Evolutionary conservation across 306 rosid genomes (phyloP).

Genomic region (Quercus parvula): DNA sequence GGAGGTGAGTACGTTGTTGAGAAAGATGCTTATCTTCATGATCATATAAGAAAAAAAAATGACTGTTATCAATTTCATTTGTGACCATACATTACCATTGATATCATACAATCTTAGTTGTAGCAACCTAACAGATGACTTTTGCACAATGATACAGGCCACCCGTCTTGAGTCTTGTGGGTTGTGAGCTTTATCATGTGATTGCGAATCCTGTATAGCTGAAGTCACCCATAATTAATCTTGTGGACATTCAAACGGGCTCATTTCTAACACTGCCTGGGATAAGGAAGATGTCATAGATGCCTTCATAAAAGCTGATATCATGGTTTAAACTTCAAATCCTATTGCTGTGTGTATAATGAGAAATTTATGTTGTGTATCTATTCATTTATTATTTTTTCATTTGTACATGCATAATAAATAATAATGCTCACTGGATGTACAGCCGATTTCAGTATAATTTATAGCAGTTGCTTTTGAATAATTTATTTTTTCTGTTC

Average conservation of each 20-base stretch:
- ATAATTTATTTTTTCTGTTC: background rate
- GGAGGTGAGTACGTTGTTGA: conserved; percentile 1
- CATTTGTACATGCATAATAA: background rate
- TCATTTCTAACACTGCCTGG: background rate
- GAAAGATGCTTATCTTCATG: background rate
- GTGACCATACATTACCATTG: background rate
- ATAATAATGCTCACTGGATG: background rate
- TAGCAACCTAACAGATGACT: background rate
- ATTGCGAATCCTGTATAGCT: background rate
- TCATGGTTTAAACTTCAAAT: background rate
- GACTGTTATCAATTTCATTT: background rate
- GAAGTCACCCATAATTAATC: background rate
- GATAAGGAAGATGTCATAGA: background rate
- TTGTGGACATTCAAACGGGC: background rate
- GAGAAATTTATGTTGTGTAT: background rate
- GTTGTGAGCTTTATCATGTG: background rate
- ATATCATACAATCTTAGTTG: background rate
- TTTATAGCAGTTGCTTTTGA: background rate
- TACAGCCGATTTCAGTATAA: background rate
- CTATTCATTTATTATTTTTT: background rate
- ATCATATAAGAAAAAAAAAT: background rate
- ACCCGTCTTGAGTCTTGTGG: background rate
- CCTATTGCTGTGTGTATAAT: background rate
- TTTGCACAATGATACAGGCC: background rate
- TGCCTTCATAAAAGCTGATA: background rate